Percentiles rank a stretch among this genome's conserved stretches.
Conservation (phyloP, 495 filamentous ascomycete genomes). For the Xylaria flabelliformis region DNA sequence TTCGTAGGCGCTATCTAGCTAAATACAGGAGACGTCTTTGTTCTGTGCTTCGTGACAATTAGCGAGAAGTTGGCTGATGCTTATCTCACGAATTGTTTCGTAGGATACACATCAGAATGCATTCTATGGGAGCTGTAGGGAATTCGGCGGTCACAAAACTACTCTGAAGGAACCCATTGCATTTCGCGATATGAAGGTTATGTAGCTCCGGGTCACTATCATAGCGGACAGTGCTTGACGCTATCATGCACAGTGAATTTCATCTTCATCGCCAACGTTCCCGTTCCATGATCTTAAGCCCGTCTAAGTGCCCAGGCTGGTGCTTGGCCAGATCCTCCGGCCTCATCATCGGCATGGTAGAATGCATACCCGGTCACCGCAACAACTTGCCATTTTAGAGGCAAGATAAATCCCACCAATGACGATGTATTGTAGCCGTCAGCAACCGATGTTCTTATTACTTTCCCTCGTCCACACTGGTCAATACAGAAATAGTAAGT, state of each 20-base stretch:
- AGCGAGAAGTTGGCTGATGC: constrained; percentile 65
- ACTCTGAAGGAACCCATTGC: neutral
- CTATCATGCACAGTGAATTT: neutral
- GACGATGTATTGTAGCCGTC: neutral
- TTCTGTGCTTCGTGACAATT: constrained; percentile 43
- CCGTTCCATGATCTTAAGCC: no score
- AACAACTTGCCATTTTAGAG: neutral
- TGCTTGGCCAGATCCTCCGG: neutral
- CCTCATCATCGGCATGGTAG: neutral
- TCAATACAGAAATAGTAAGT: neutral
- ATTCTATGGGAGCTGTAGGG: neutral
- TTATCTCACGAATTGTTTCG: constrained; percentile 49
- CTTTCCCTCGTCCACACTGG: neutral
- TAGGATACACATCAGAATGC: neutral
- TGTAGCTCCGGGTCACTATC: no score
- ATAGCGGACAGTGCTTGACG: neutral
- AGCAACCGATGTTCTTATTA: neutral
- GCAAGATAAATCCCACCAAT: neutral
- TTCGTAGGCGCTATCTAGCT: no score
- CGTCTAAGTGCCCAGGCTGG: neutral
- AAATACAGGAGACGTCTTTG: no score
- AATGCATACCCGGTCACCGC: neutral
- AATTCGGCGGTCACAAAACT: neutral
- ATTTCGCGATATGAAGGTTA: no score
- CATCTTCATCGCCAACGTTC: no score